Conservation (phyloP, 331 rosid species). For the Telfairia occidentalis region DNA sequence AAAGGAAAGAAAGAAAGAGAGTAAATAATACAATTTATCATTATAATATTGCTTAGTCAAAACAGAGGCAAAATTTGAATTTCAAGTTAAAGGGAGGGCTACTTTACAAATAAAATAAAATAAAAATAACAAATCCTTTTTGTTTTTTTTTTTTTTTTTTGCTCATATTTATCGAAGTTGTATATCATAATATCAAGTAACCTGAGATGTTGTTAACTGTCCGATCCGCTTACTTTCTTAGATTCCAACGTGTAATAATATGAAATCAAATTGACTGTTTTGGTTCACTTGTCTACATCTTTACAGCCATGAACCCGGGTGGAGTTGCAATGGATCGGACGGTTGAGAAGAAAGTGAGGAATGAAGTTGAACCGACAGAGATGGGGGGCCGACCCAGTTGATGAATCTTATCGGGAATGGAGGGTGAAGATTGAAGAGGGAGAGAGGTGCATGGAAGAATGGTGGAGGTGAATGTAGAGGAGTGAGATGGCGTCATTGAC, state of each 20-base stretch:
- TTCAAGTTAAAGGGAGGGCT: not conserved
- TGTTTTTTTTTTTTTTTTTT: not conserved
- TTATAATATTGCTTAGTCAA: not conserved
- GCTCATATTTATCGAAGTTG: not conserved
- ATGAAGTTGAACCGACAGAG: not conserved
- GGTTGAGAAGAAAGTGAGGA: not conserved
- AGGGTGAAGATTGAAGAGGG: not conserved
- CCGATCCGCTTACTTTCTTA: not conserved
- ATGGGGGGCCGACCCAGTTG: not conserved
- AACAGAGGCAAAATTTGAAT: not conserved
- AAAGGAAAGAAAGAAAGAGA: no score
- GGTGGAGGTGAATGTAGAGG: not conserved
- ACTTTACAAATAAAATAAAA: not conserved
- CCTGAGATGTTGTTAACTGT: not conserved
- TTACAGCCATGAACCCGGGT: not conserved
- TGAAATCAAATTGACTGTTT: not conserved
- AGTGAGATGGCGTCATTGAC: conserved; percentile 12
- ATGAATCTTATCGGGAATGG: not conserved
- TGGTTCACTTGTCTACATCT: not conserved
- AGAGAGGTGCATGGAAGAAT: not conserved
- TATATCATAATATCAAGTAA: not conserved
- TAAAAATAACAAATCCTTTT: not conserved
- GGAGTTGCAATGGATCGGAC: not conserved
- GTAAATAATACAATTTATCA: not conserved
- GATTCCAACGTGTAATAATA: not conserved